Evolutionary conservation across 495 filamentous ascomycete species (phyloP).

Genomic region (Penicillium antarcticum): DNA sequence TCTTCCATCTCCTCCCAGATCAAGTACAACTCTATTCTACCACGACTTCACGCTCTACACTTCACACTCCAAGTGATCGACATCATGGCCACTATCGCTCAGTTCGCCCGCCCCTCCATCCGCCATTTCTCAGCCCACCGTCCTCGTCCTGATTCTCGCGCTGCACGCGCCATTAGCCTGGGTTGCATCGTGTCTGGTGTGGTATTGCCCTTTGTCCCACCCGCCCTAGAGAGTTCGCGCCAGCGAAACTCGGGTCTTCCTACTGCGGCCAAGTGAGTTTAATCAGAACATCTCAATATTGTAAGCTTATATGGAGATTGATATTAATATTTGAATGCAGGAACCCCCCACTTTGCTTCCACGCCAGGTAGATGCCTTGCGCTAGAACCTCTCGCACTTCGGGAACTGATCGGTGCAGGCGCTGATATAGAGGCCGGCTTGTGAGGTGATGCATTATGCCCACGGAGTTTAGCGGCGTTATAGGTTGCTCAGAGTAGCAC

Average conservation of each 20-base stretch:
- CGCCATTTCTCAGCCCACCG: constrained; percentile 46
- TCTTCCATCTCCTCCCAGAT: neutral
- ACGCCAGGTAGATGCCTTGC: constrained; percentile 33
- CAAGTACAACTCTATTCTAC: neutral
- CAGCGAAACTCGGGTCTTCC: constrained; percentile 34
- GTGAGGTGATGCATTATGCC: constrained; percentile 6
- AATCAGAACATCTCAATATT: neutral
- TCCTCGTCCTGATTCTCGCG: constrained; percentile 35
- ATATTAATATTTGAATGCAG: constrained; percentile 10
- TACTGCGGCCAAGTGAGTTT: constrained; percentile 37
- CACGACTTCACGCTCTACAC: neutral
- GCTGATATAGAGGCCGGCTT: neutral
- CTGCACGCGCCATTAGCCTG: constrained; percentile 35
- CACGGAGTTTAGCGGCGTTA: constrained; percentile 14
- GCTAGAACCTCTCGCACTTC: neutral
- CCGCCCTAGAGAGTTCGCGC: constrained; percentile 43
- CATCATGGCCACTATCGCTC: constrained; percentile 30
- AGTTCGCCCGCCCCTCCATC: constrained; percentile 35
- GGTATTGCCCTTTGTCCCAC: constrained; percentile 44
- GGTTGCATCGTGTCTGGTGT: constrained; percentile 42
- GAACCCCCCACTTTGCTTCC: constrained; percentile 46
- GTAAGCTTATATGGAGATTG: neutral
- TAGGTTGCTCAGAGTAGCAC: neutral
- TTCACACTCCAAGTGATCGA: neutral
- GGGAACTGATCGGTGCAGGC: constrained; percentile 15